phyloP scores from a whole-genome alignment of 116 monocot species.

The Thalassia testudinum region DNA sequence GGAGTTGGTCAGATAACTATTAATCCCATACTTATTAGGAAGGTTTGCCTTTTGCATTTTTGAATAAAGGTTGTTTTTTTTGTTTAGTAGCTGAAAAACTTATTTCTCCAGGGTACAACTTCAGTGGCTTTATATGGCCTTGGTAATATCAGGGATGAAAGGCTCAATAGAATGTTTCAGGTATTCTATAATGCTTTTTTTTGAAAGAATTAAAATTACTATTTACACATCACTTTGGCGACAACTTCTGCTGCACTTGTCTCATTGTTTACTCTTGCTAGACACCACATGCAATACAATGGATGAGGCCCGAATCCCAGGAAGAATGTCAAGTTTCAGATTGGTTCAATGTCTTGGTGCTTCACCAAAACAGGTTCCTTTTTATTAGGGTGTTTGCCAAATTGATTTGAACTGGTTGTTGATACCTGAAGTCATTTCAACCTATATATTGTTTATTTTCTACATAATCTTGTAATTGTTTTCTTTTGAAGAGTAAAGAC shows the following conservation, averaged over 20 bases:
- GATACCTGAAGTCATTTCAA: too few relatives aligned
- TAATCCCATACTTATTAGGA: conserved; percentile 84
- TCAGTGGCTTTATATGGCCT: conserved; percentile 90
- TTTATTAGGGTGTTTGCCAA: too few relatives aligned
- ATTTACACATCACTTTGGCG: neutral
- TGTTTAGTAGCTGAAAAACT: neutral
- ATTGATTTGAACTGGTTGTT: too few relatives aligned
- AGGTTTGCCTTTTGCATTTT: conserved; percentile 27
- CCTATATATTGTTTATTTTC: neutral
- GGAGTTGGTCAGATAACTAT: conserved; percentile 93
- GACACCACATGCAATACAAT: conserved; percentile 98
- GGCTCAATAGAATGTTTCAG: conserved; percentile 99
- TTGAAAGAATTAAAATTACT: too few relatives aligned
- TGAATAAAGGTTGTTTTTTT: neutral
- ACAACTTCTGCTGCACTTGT: neutral
- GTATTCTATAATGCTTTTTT: conserved; percentile 30
- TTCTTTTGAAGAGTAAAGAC: conserved; percentile 62
- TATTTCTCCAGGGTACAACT: conserved; percentile 64
- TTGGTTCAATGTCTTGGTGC: conserved; percentile 98
- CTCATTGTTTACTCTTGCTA: conserved; percentile 17
- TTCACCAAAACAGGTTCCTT: conserved; percentile 93
- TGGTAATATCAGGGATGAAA: conserved; percentile 98
- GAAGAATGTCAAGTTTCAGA: conserved; percentile 70
- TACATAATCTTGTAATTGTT: neutral
- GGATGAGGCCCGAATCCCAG: conserved; percentile 93